phyloP scores from a whole-genome alignment of 805 yeast species.

The Saturnispora halmiae region DNA sequence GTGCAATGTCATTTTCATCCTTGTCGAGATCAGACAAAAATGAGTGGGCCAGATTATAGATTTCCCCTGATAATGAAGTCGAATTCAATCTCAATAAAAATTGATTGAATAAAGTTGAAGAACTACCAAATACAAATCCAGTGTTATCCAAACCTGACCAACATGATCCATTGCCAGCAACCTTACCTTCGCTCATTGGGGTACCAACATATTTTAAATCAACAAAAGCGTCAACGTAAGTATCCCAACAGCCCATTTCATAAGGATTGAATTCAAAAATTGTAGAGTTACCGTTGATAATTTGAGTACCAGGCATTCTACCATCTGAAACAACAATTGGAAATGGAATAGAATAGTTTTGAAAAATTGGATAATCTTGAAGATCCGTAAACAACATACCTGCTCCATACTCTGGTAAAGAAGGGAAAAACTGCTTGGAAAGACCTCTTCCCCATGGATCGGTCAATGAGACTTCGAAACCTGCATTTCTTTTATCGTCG shows the following conservation, averaged over 20 bases:
- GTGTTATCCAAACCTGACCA: conserved; percentile 68
- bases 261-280: conserved; percentile 55
- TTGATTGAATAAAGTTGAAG: conserved; percentile 72
- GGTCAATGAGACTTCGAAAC: conserved; percentile 57
- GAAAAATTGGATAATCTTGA: conserved; percentile 51
- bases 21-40: conserved; percentile 35
- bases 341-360: conserved; percentile 58
- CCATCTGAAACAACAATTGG: conserved; percentile 62
- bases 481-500: conserved; percentile 47
- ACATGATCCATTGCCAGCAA: conserved; percentile 37
- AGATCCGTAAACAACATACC: conserved; percentile 51
- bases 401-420: conserved; percentile 51
- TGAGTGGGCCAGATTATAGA: conserved; percentile 36
- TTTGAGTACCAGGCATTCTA: conserved; percentile 49
- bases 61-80: conserved; percentile 39
- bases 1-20: conserved; percentile 59
- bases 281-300: conserved; percentile 60
- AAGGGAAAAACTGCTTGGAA: conserved; percentile 63
- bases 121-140: conserved; percentile 75
- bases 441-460: conserved; percentile 77
- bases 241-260: conserved; percentile 86
- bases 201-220: conserved; percentile 67
- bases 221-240: conserved; percentile 54
- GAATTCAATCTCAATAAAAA: conserved; percentile 49
- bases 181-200: conserved; percentile 48